Evolutionary conservation across 441 rosid genomes (phyloP).

Genomic region (Pelargonium cotyledonis): DNA sequence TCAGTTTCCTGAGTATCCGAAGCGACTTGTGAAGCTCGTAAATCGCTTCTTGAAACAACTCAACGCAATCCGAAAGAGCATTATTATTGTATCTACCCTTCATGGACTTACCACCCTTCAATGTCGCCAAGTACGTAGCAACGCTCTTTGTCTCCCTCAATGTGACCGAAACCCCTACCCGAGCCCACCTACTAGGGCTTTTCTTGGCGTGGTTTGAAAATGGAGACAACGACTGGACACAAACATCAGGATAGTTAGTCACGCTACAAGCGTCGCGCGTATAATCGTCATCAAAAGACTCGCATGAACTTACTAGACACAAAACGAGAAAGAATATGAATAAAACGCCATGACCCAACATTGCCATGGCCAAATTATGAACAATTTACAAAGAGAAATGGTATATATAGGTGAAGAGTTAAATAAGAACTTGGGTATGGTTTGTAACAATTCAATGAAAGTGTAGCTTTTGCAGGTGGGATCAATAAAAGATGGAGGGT

Average conservation of each 20-base stretch:
- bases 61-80: conserved; percentile 67
- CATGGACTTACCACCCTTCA: conserved; percentile 26
- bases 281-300: conserved; percentile 17
- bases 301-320: conserved; percentile 8
- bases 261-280: conserved; percentile 74
- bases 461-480: background rate
- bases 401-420: background rate
- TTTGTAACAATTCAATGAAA: background rate
- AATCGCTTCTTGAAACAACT: conserved; percentile 41
- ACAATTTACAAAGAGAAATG: background rate
- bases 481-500: background rate
- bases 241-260: conserved; percentile 54
- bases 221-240: conserved; percentile 49
- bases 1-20: conserved; percentile 42
- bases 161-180: conserved; percentile 74
- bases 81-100: conserved; percentile 32
- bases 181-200: conserved; percentile 78
- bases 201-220: conserved; percentile 49
- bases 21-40: conserved; percentile 65
- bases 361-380: background rate
- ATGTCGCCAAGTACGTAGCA: conserved; percentile 22
- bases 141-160: conserved; percentile 45
- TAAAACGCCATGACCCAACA: conserved; percentile 15
- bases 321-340: conserved; percentile 20
- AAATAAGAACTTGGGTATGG: background rate